phyloP scores from a whole-genome alignment of 441 rosid genomes.

The Biscutella auriculata region DNA sequence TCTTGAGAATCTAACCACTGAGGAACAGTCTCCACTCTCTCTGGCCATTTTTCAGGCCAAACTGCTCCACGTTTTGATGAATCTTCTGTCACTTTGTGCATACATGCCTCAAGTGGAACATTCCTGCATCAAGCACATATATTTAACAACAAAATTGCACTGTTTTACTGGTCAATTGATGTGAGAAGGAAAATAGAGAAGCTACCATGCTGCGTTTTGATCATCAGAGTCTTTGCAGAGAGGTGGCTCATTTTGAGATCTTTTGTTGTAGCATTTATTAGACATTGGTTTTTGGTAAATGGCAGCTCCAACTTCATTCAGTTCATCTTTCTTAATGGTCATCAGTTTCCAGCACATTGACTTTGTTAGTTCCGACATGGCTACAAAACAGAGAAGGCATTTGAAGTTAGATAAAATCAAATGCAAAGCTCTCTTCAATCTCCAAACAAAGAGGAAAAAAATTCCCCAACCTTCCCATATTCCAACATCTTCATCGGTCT shows the following conservation, averaged over 20 bases:
- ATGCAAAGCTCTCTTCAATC: too few relatives aligned
- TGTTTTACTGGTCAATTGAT: too few relatives aligned
- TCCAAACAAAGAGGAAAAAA: not conserved
- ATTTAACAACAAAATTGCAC: too few relatives aligned
- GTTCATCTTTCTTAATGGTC: constrained; percentile 32
- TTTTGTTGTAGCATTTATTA: constrained; percentile 41
- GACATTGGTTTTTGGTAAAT: constrained; percentile 47
- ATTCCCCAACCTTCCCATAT: constrained; percentile 45
- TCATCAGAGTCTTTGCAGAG: constrained; percentile 49
- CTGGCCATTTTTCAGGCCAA: constrained; percentile 54
- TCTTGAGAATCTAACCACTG: constrained; percentile 43
- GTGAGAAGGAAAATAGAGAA: too few relatives aligned
- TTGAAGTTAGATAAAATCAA: too few relatives aligned
- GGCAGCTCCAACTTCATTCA: constrained; percentile 50
- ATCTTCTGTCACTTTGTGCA: constrained; percentile 43
- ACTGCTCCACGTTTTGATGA: constrained; percentile 33
- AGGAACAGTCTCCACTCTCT: constrained; percentile 33
- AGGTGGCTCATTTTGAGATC: constrained; percentile 37
- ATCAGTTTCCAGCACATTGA: constrained; percentile 53
- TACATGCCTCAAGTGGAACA: constrained; percentile 54
- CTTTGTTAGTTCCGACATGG: constrained; percentile 40
- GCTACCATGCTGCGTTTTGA: constrained; percentile 54
- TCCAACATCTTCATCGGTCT: constrained; percentile 41
- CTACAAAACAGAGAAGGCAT: constrained; percentile 19
- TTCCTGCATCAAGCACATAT: too few relatives aligned